These are phyloP conservation scores for Phanerochaete sordida DNA, from an alignment of 768 basidiomycete genomes.

Conservation along the genomic window DNA sequence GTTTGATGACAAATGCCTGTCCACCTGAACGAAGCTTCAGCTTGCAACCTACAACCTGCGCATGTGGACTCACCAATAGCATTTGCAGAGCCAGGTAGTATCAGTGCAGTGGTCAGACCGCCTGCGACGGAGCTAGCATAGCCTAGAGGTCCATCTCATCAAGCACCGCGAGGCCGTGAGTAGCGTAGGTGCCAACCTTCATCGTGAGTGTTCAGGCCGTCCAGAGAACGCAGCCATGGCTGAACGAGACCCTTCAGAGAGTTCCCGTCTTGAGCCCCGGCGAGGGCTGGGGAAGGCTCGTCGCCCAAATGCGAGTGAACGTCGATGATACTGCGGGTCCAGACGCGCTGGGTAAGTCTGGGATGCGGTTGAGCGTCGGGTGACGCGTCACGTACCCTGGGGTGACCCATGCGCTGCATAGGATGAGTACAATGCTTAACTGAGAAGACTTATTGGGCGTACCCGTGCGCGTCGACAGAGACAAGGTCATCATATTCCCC, in stretches of 20 bases:
- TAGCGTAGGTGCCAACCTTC: conserved; percentile 5
- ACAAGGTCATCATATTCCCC: conserved; percentile 18
- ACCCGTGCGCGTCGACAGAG: conserved; percentile 44
- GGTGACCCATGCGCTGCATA: conserved; percentile 63
- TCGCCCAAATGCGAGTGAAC: conserved; percentile 59
- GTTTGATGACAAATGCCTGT: conserved; percentile 76
- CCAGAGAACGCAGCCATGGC: conserved; percentile 70
- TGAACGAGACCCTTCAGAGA: conserved; percentile 48
- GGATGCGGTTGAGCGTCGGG: not conserved
- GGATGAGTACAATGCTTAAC: not conserved
- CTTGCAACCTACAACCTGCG: not conserved
- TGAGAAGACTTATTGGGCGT: not conserved
- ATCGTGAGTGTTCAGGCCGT: conserved; percentile 77
- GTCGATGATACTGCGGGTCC: conserved; percentile 39
- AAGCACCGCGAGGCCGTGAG: not conserved
- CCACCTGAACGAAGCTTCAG: conserved; percentile 44
- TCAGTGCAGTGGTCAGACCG: conserved; percentile 68
- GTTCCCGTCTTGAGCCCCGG: conserved; percentile 51
- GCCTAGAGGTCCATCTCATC: not conserved
- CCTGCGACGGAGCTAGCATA: conserved; percentile 60
- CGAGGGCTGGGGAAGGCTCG: conserved; percentile 14
- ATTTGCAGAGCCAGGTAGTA: conserved; percentile 68
- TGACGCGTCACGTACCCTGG: conserved; percentile 31
- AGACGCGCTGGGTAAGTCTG: not conserved
- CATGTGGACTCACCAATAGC: conserved; percentile 46